A percentile compares a stretch with the other conserved stretches of the same genome.
Conservation (phyloP, 1,284 basidiomycete genomes). For the Austroboletus novae-zelandiae region DNA sequence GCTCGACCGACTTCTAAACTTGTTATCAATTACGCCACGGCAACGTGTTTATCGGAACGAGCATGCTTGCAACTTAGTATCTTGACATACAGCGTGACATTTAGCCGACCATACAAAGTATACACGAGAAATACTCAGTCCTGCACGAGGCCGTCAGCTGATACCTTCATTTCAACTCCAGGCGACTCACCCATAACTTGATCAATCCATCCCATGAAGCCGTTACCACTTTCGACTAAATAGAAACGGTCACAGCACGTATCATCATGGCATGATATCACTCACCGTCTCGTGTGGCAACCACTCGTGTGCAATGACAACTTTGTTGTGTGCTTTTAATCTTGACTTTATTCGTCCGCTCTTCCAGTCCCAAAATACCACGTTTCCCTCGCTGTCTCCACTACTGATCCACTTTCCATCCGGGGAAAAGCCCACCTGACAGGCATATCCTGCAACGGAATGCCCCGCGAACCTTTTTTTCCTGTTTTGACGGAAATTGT, state of each 20-base stretch:
- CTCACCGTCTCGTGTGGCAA: constrained; percentile 94
- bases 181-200: constrained; percentile 78
- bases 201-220: constrained; percentile 97
- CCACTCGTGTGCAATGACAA: constrained; percentile 97
- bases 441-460: constrained; percentile 94
- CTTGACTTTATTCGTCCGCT: constrained; percentile 91
- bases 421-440: constrained; percentile 94
- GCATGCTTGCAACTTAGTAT: not conserved
- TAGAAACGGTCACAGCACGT: constrained; percentile 12
- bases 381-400: constrained; percentile 91
- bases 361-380: constrained; percentile 99
- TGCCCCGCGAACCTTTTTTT: constrained; percentile 99
- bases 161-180: not conserved
- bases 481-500: constrained; percentile 96
- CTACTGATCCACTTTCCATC: constrained; percentile 98
- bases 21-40: constrained; percentile 3
- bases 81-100: not conserved
- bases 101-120: constrained; percentile 7
- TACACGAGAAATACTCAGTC: constrained; percentile 30
- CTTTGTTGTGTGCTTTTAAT: constrained; percentile 87
- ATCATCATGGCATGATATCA: constrained; percentile 21
- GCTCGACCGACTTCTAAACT: constrained; percentile 4
- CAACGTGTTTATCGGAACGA: not conserved
- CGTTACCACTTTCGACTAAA: constrained; percentile 90
- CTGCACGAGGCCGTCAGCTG: constrained; percentile 25